Base-by-base conservation (phyloP, 2,329 filamentous ascomycete genomes). In the Plenodomus tracheiphilus region DNA sequence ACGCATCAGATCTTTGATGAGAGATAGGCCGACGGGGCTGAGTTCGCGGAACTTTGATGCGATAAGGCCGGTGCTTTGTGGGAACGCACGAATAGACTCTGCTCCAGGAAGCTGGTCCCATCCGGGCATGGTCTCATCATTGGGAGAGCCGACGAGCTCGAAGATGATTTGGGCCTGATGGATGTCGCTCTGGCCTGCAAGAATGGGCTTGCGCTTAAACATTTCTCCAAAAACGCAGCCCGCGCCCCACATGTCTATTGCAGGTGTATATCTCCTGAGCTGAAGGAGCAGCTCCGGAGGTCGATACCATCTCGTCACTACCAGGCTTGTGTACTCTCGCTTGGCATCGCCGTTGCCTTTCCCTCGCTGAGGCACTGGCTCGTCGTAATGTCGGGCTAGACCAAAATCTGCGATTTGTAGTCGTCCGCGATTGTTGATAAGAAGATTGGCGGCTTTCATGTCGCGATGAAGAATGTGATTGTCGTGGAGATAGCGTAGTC, bases 191-290 rank as follows among this genome's bases (percentile, higher is more conserved):
- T 90, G 91, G 11, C 94, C 94, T 7, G 91, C 84, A 37, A 99
- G 80, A 44, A 99, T 97, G 0, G 94, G 94, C 70, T 93, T 96
- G 32, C 91, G 87, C 62, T 91, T 85, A 57, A 97, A 87, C 93
- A 99, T 99, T 71, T 99, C 94, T 43, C 91, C 94, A 74, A 99
- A 97, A 2, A 99, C 91, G 68, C 94, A 99, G n/a, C 93, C 94
- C 60, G 97, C 93, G 62, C 94, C 94, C 94, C 94, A 99, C 75
- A 99, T 85, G 73, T 99, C 94, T 64, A 99, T 97, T 9, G 94
- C 92, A 13, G 92, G 91, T n/a, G 94, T 99, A 74, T 99, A 99
- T 58, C 85, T 85, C 62, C 91, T 86, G 25, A 99, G 79, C 56
- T 93, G 88, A 41, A 99, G 81, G 25, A 99, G 79, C 34, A 99